Evolutionary conservation across 2,329 filamentous ascomycete genomes (phyloP), one percentile per base, ranked within the genome.

Genomic region (Sporothrix euskadiensis): DNA sequence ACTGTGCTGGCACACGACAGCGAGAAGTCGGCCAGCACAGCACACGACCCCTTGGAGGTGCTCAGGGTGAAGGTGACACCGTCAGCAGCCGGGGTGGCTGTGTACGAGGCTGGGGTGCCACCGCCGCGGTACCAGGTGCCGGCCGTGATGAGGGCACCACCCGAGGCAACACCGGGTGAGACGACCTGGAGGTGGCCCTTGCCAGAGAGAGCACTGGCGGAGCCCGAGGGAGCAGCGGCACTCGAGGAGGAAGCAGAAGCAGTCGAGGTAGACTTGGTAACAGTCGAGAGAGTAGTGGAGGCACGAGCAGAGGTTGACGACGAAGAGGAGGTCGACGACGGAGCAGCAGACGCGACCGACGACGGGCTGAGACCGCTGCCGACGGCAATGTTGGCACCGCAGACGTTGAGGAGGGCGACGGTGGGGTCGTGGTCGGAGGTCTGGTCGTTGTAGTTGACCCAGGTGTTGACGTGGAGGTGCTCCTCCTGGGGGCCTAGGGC

Each of bases 381-480:
- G 32, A 47, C 10, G 19, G 70, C 69, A 8, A 70, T 16, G 70
- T 74, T 72, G 65, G 39, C 59, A 44, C 73, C 73, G 73, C 90
- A 93, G 4, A 92, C 80, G 79, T 91, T 85, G 73, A 93, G 82
- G 80, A 82, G 83, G 3, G 88, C 90, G 19, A 93, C 86, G 63
- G 86, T 89, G 0, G 91, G 91, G 78, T 93, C 91, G 79, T 93
- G 91, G 79, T 93, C 91, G 70, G 87, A 90, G 30, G 88, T 85
- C 79, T 88, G 83, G 71, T 87, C 87, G 41, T 83, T 85, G 74
- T 81, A 85, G 41, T 83, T 81, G 69, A 88, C 85, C 91, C 91
- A 93, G 3, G 90, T 89, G 80, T 92, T 93, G 70, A 92, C 83
- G 81, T 93, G 91, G 35, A 93, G 78, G 80, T 93, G 90, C 83